A percentile compares a stretch with the other conserved stretches of the same genome.
Conservation (phyloP, 139 green algal genomes). For the Chlorella sp. region DNA sequence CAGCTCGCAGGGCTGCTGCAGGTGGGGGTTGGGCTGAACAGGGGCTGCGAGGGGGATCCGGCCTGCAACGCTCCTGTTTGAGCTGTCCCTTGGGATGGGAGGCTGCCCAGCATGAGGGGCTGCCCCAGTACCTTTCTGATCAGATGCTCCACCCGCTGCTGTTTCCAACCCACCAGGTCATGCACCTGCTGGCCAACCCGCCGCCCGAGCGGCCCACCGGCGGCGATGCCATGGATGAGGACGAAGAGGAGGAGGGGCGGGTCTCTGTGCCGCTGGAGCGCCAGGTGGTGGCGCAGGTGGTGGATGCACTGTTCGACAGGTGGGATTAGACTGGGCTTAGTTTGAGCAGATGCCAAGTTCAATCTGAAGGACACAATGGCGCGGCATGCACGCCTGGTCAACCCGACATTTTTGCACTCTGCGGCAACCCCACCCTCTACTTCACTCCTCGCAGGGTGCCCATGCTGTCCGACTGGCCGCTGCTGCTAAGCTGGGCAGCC, state of each 20-base stretch:
- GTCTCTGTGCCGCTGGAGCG: constrained; percentile 20
- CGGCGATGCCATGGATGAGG: neutral
- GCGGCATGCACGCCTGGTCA: no score
- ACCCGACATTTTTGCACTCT: no score
- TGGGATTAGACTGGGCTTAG: no score
- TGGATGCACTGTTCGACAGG: constrained; percentile 59
- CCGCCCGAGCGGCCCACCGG: neutral
- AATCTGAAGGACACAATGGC: no score
- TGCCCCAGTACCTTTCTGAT: no score
- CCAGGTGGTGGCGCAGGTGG: constrained; percentile 50
- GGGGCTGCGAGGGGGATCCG: no score
- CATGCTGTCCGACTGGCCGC: constrained; percentile 55
- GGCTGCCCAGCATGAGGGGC: no score
- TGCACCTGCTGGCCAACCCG: constrained; percentile 43
- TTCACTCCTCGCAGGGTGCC: constrained; percentile 32
- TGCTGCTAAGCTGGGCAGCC: constrained; percentile 51
- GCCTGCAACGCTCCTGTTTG: no score
- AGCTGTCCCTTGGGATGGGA: no score
- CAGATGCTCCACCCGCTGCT: no score
- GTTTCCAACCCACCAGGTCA: neutral
- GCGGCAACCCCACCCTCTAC: neutral
- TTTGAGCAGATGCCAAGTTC: no score
- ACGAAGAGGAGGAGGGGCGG: constrained; percentile 16
- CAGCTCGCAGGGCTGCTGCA: constrained; percentile 67
- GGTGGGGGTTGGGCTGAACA: no score